phyloP scores from a whole-genome alignment of 2,329 filamentous ascomycete species.

The Fusarium nanum region DNA sequence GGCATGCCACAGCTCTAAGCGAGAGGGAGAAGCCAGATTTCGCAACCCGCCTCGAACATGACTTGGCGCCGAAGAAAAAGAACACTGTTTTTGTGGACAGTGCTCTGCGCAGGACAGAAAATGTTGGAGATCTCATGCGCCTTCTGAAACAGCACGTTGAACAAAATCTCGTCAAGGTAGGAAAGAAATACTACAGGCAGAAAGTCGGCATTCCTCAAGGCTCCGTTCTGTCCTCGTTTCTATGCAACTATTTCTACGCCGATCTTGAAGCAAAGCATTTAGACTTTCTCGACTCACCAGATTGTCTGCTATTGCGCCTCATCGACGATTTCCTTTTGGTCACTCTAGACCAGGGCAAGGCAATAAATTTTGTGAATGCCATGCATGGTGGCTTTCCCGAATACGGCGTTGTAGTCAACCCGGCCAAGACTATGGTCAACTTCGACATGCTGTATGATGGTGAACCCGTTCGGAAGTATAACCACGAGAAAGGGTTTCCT shows the following conservation, averaged over 20 bases:
- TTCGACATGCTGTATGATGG: conserved; percentile 75
- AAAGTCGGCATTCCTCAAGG: conserved; percentile 92
- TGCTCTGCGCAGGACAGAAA: conserved; percentile 67
- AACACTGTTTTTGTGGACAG: conserved; percentile 84
- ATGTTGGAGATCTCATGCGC: conserved; percentile 70
- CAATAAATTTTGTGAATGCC: conserved; percentile 75
- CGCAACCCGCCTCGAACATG: conserved; percentile 56
- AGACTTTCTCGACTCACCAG: conserved; percentile 67
- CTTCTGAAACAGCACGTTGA: conserved; percentile 84
- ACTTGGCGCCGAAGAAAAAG: conserved; percentile 59
- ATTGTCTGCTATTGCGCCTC: conserved; percentile 80
- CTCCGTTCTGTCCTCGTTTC: conserved; percentile 83
- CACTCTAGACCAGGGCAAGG: conserved; percentile 75
- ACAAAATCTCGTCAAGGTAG: conserved; percentile 87
- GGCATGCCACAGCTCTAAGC: conserved; percentile 63
- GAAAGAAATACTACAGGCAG: conserved; percentile 89
- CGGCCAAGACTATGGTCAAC: conserved; percentile 84
- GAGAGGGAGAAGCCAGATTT: conserved; percentile 58
- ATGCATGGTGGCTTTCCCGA: conserved; percentile 84
- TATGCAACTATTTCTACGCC: conserved; percentile 97
- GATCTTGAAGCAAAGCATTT: conserved; percentile 80
- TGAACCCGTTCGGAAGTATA: conserved; percentile 61
- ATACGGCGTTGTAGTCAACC: conserved; percentile 84
- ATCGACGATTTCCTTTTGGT: conserved; percentile 96
- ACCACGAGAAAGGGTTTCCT: conserved; percentile 69